Percentiles rank a stretch among this genome's conserved stretches.
Evolutionary conservation across 768 basidiomycete genomes (phyloP).

Genomic region (Hydnomerulius pinastri): DNA sequence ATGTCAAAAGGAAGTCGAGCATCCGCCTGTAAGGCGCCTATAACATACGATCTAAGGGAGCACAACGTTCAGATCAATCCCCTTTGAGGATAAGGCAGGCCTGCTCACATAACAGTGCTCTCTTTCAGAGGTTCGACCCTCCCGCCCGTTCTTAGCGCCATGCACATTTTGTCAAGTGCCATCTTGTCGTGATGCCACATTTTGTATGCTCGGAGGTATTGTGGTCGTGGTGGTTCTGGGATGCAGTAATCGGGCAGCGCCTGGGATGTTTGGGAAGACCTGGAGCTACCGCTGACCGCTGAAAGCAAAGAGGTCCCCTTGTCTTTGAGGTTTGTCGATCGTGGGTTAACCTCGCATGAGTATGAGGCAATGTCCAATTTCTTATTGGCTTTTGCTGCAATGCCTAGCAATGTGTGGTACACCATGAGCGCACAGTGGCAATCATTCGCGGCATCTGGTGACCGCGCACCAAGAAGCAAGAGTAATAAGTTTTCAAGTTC

Average conservation of each 20-base stretch:
- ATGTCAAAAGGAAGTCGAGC: slow-evolving; percentile 38
- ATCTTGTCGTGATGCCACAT: slow-evolving; percentile 42
- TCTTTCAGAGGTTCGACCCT: slow-evolving; percentile 43
- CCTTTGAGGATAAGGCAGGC: neutral
- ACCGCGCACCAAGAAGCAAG: neutral
- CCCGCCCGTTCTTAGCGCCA: slow-evolving; percentile 31
- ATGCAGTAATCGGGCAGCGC: slow-evolving; percentile 25
- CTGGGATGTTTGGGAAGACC: neutral
- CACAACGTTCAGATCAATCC: neutral
- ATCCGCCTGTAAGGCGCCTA: slow-evolving; percentile 44
- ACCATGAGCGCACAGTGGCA: slow-evolving; percentile 49
- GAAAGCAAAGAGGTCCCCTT: neutral
- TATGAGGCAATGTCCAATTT: slow-evolving; percentile 20
- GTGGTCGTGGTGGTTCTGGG: slow-evolving; percentile 33
- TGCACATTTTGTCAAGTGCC: slow-evolving; percentile 42
- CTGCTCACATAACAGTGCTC: slow-evolving; percentile 48
- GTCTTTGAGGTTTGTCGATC: slow-evolving; percentile 1
- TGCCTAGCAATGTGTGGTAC: slow-evolving; percentile 37
- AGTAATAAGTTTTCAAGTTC: neutral
- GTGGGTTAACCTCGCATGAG: slow-evolving; percentile 29
- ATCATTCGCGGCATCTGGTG: slow-evolving; percentile 53
- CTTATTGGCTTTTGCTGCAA: slow-evolving; percentile 27
- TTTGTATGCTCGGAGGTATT: slow-evolving; percentile 45
- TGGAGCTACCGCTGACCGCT: neutral
- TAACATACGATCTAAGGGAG: slow-evolving; percentile 41